Evolutionary conservation across 805 yeast species (phyloP), one percentile per base, ranked within the genome.

Genomic region (Blastobotrys muscicola): DNA sequence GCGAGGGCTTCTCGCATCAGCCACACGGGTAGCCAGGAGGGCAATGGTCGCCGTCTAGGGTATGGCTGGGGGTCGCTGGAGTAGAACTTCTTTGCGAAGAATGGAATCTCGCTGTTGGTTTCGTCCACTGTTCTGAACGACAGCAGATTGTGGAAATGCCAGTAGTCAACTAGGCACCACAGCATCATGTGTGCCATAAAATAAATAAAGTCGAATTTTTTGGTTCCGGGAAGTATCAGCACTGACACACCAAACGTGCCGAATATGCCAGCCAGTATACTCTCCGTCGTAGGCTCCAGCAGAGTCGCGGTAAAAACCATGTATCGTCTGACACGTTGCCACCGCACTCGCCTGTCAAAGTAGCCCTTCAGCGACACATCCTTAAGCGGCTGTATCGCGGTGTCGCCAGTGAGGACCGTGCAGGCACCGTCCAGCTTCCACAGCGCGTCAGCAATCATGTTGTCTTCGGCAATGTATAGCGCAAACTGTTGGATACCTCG

Each of bases 291-390:
- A 2, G 96, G 95, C 56, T 86, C 96, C 23, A 85, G 66, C 40
- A 86, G 58, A 0, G 96, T 86, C 1, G 95, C 95, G 10, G 78
- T 77, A 29, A 81, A 64, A 2, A 86, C 95, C 94, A 86, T 85
- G 58, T 84, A 85, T 55, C 82, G 83, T 30, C 96, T 67, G 9
- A 85, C 94, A 36, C 95, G 68, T 15, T 86, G 64, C 96, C 96
- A 86, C 45, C 96, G 68, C 20, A 81, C 77, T 43, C 96, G 66
- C 44, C 96, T 68, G 38, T 69, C 60, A 42, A 78, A 67, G 58
- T 82, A 86, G 50, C 82, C 85, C 36, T 55, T 50, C 9, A 78
- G 53, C 3, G 54, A 38, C n/a, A 68, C 53, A 6, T 50, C 55
- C 0, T 65, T 66, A 15, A 77, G 61, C 0, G 95, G 95, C 57